Percentiles rank a stretch among this genome's conserved stretches.
Conservation (phyloP, 495 filamentous ascomycete genomes). For the Cercophora newfieldiana region DNA sequence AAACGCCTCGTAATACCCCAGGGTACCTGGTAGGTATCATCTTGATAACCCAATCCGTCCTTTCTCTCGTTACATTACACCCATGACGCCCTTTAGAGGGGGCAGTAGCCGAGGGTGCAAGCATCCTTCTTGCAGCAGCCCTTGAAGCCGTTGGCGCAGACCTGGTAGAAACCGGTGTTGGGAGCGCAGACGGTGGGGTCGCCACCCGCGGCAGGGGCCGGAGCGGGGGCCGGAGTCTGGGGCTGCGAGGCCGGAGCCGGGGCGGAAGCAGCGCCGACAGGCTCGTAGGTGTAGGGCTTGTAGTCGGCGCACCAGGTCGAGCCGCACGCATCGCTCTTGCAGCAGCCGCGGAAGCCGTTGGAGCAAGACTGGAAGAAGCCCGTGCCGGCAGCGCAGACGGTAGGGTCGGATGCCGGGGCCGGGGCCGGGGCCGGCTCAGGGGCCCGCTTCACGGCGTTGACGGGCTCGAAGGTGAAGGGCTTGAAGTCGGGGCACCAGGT, state of each 20-base stretch:
- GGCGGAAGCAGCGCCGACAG: background rate
- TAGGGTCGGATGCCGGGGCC: constrained; percentile 2
- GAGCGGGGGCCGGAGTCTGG: background rate
- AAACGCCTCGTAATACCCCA: background rate
- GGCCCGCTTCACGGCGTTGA: background rate
- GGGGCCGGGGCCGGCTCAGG: background rate
- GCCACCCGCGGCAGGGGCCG: background rate
- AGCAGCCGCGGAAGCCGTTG: constrained; percentile 15
- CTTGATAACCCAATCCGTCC: too few species aligned
- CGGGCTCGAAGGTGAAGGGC: background rate
- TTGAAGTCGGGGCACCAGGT: constrained; percentile 12
- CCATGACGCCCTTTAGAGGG: background rate
- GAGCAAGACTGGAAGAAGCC: constrained; percentile 12
- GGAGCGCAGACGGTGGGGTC: background rate
- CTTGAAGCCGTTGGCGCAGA: constrained; percentile 9
- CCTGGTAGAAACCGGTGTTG: constrained; percentile 9
- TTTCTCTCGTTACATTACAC: background rate
- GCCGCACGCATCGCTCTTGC: constrained; percentile 10
- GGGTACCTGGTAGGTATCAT: too few species aligned
- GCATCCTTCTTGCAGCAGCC: constrained; percentile 17
- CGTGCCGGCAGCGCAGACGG: constrained; percentile 12
- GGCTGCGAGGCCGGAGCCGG: background rate
- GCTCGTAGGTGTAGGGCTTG: constrained; percentile 3
- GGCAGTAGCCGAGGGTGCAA: background rate
- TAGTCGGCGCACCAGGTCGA: constrained; percentile 9